Evolutionary conservation across 805 yeast species (phyloP), one percentile per base, ranked within the genome.

Genomic region (Wickerhamomyces chambardii): DNA sequence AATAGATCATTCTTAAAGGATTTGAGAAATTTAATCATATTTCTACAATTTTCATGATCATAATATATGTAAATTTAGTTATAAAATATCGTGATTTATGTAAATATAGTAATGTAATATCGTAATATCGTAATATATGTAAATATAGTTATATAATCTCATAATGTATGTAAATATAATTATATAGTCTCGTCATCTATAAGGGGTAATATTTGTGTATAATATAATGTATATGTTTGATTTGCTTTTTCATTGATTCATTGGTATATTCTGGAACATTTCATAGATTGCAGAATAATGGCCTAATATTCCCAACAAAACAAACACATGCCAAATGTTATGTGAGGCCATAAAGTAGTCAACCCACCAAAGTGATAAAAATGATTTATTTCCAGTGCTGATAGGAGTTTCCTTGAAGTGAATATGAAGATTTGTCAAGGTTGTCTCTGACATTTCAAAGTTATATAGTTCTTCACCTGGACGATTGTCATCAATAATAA

Each of bases 271-370:
- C 33, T 64, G 65, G 43, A 78, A 78, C 83, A 89, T 79, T 38
- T 74, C 78, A 41, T 85, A 62, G 28, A 86, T 64, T 12, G 94
- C 90, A 37, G 66, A 65, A 58, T 89, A 92, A 57, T 90, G 97
- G 24, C 94, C 95, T 29, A 83, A 57, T n/a, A 86, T 77, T 3
- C 98, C 98, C 18, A 83, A 67, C 15, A 92, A 71, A 22, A 92
- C 98, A 52, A 83, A 85, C 11, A 86, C 55, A 59, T 90, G 98
- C 98, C 98, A 90, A 22, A 90, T 64, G 50, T 87, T 89, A 57
- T 90, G 98, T 27, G 95, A 84, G 29, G 76, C 70, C 36, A 78
- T 65, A 19, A 72, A 55, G 54, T 81, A 83, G 47, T 84, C 92
- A 14, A 78, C 78, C 90, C 96, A 87, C 90, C 82, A 90, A 16